Evolutionary conservation across 2,329 filamentous ascomycete species (phyloP).

Genomic region (Beauveria caledonica): DNA sequence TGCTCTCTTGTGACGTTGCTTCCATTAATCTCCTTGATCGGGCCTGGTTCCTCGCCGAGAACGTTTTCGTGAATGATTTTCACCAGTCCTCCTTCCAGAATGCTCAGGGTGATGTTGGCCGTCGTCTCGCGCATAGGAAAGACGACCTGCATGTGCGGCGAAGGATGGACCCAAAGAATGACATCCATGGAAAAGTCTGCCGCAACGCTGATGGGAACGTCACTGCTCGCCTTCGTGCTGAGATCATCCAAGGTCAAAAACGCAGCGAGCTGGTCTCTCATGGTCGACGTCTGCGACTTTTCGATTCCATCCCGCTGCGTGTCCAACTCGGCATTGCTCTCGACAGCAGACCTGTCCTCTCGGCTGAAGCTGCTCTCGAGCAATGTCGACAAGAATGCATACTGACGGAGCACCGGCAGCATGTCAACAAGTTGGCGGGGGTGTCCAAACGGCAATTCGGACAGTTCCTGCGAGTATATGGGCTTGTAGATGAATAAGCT

Average conservation of each 20-base stretch:
- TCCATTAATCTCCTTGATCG: conserved; percentile 19
- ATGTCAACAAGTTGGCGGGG: conserved; percentile 67
- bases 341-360: conserved; percentile 16
- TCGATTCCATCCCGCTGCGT: conserved; percentile 8
- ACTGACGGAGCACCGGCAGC: conserved; percentile 68
- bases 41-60: conserved; percentile 23
- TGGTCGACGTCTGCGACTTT: conserved; percentile 18
- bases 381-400: conserved; percentile 59
- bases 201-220: not conserved
- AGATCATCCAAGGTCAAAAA: conserved; percentile 20
- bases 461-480: conserved; percentile 60
- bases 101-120: conserved; percentile 48
- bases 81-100: conserved; percentile 51
- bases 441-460: conserved; percentile 66
- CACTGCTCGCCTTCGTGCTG: not conserved
- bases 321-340: conserved; percentile 12
- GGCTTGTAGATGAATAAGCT: conserved; percentile 63
- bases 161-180: conserved; percentile 42
- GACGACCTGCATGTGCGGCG: conserved; percentile 41
- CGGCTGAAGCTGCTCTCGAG: conserved; percentile 53
- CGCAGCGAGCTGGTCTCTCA: conserved; percentile 24
- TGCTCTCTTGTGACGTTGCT: conserved; percentile 29
- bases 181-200: conserved; percentile 38
- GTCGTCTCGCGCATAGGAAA: conserved; percentile 44
- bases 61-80: conserved; percentile 51